These are phyloP conservation scores for Epichloe typhina DNA, from an alignment of 2,329 filamentous ascomycete genomes.

Conservation along the genomic window DNA sequence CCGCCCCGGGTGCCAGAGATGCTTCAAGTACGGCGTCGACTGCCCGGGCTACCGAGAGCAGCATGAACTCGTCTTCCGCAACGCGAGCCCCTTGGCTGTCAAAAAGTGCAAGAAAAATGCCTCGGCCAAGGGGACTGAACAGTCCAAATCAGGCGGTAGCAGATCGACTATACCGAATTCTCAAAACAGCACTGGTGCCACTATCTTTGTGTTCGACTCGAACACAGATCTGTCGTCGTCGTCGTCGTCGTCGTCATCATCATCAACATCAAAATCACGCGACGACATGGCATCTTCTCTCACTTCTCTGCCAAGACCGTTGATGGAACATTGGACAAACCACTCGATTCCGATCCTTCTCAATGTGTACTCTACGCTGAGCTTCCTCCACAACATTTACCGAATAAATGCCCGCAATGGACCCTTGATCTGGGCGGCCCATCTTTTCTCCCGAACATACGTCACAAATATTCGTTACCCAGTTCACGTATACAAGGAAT, in stretches of 20 bases:
- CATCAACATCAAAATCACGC: not conserved
- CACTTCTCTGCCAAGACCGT: slow-evolving; percentile 8
- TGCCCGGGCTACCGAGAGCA: slow-evolving; percentile 28
- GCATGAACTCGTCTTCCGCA: slow-evolving; percentile 26
- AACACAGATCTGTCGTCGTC: not conserved
- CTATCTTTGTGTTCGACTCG: slow-evolving; percentile 4
- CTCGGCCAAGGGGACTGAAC: slow-evolving; percentile 3
- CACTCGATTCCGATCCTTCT: slow-evolving; percentile 27
- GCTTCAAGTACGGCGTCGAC: slow-evolving; percentile 25
- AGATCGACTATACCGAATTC: slow-evolving; percentile 1
- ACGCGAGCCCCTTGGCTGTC: slow-evolving; percentile 16
- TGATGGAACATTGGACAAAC: slow-evolving; percentile 25
- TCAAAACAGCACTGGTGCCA: slow-evolving; percentile 1
- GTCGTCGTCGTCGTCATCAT: not conserved
- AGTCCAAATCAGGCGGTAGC: not conserved
- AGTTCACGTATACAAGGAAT: slow-evolving; percentile 15
- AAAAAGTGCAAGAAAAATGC: slow-evolving; percentile 19
- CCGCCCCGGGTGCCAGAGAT: slow-evolving; percentile 26
- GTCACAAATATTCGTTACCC: slow-evolving; percentile 23
- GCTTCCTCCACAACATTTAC: slow-evolving; percentile 21
- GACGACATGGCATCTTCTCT: slow-evolving; percentile 4
- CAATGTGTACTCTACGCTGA: slow-evolving; percentile 22
- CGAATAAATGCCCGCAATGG: slow-evolving; percentile 14
- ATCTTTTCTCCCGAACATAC: slow-evolving; percentile 27
- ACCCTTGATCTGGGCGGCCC: slow-evolving; percentile 25